A percentile compares a stretch with the other conserved stretches of the same genome.
Conservation (phyloP, 2,329 filamentous ascomycete genomes). For the Alternaria postmessia region DNA sequence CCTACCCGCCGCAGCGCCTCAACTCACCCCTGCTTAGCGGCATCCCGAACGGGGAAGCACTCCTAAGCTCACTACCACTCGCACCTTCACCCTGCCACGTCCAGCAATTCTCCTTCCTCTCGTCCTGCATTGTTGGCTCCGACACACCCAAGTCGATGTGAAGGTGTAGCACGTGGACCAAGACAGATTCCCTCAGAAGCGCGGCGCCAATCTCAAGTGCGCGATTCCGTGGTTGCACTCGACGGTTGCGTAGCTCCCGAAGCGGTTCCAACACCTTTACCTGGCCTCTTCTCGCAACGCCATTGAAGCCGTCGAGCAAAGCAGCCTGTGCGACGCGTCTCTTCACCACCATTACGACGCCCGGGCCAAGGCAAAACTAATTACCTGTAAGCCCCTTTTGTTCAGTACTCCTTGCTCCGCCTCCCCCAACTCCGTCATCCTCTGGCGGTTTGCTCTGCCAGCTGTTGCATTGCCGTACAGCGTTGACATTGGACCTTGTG, state of each 20-base stretch:
- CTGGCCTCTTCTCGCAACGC: slow-evolving; percentile 33
- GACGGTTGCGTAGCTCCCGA: slow-evolving; percentile 28
- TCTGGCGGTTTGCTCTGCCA: background rate
- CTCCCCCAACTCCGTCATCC: slow-evolving; percentile 14
- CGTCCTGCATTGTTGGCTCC: slow-evolving; percentile 12
- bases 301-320: slow-evolving; percentile 11
- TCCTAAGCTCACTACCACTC: slow-evolving; percentile 32
- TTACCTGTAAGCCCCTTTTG: slow-evolving; percentile 19
- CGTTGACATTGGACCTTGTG: slow-evolving; percentile 2
- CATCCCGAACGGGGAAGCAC: slow-evolving; percentile 27
- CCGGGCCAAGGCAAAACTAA: slow-evolving; percentile 16
- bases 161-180: slow-evolving; percentile 4
- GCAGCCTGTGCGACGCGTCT: slow-evolving; percentile 21
- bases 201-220: slow-evolving; percentile 3
- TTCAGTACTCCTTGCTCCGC: slow-evolving; percentile 23
- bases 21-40: slow-evolving; percentile 22
- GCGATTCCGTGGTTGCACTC: slow-evolving; percentile 18
- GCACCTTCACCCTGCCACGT: slow-evolving; percentile 33
- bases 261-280: slow-evolving; percentile 28
- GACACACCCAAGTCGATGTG: slow-evolving; percentile 4
- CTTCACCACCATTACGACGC: slow-evolving; percentile 8
- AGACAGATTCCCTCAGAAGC: background rate
- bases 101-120: slow-evolving; percentile 19
- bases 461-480: background rate
- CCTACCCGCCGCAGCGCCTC: slow-evolving; percentile 6